A percentile compares a stretch with the other conserved stretches of the same genome.
Evolutionary conservation across 2,329 filamentous ascomycete species (phyloP).

Genomic region (Sporothrix brunneoviolacea): DNA sequence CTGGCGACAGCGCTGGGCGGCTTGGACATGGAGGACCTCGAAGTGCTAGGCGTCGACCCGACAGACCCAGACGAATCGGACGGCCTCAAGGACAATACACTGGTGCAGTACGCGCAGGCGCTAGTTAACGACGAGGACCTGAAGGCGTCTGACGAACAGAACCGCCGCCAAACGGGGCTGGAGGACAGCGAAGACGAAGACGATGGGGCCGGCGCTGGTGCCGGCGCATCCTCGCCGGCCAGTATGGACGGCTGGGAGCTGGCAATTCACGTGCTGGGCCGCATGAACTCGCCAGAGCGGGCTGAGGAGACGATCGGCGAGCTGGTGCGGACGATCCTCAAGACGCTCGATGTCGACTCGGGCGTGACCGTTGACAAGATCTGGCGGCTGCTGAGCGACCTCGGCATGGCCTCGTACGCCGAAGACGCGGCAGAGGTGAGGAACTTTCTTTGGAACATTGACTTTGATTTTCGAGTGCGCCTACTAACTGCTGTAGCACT

Average conservation of each 20-base stretch:
- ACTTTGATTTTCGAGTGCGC: too few relatives aligned
- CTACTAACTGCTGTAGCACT: slow-evolving; percentile 49
- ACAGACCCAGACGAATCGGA: slow-evolving; percentile 52
- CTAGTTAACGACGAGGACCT: slow-evolving; percentile 52
- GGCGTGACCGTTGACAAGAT: slow-evolving; percentile 72
- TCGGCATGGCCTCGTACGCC: slow-evolving; percentile 73
- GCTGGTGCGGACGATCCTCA: slow-evolving; percentile 62
- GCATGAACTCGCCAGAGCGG: slow-evolving; percentile 65
- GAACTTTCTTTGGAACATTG: too few relatives aligned
- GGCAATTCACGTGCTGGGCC: slow-evolving; percentile 72
- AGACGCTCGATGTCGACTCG: slow-evolving; percentile 56
- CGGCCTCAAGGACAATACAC: slow-evolving; percentile 70
- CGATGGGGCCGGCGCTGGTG: not conserved
- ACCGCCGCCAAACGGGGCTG: not conserved
- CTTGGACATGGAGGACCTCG: slow-evolving; percentile 76
- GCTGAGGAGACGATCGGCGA: slow-evolving; percentile 69
- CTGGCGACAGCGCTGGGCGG: slow-evolving; percentile 44
- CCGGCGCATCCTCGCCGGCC: slow-evolving; percentile 11
- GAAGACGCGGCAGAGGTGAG: slow-evolving; percentile 80
- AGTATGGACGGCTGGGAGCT: slow-evolving; percentile 78
- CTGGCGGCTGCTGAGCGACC: slow-evolving; percentile 67
- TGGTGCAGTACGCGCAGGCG: slow-evolving; percentile 67
- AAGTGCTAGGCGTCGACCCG: slow-evolving; percentile 65
- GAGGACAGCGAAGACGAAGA: slow-evolving; percentile 24
- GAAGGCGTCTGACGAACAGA: slow-evolving; percentile 23